Percentiles rank a stretch among this genome's conserved stretches.
Conservation (phyloP, 2,329 filamentous ascomycete genomes). For the Alternaria postmessia region DNA sequence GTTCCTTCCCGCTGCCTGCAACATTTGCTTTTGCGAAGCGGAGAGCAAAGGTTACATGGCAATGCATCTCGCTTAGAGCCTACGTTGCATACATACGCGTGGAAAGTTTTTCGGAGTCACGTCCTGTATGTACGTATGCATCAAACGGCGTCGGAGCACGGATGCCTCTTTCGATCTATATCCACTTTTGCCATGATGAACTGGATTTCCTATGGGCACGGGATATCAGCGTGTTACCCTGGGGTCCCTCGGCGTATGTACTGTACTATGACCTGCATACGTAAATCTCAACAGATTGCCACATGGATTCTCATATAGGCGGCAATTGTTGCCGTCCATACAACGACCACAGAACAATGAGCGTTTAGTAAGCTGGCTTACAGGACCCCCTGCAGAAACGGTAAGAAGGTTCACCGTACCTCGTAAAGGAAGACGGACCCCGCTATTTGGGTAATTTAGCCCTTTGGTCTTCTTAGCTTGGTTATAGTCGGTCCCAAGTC, state of each 20-base stretch:
- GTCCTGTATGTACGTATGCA: conserved; percentile 2
- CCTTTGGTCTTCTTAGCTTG: not conserved
- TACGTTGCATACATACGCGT: not conserved
- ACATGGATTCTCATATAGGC: not conserved
- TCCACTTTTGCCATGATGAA: conserved; percentile 1
- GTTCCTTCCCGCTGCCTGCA: not conserved
- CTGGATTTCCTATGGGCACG: not conserved
- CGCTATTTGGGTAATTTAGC: not conserved
- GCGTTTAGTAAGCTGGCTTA: conserved; percentile 3
- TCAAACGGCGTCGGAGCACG: conserved; percentile 3
- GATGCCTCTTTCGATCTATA: conserved; percentile 4
- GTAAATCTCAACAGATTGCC: conserved; percentile 2
- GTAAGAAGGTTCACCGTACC: not conserved
- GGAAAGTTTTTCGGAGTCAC: conserved; percentile 1
- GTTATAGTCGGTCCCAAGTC: not conserved
- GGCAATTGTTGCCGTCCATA: not conserved
- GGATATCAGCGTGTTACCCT: not conserved
- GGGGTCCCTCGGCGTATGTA: not conserved
- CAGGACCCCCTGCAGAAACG: conserved; percentile 1
- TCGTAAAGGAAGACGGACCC: not conserved
- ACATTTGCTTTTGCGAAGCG: conserved; percentile 4
- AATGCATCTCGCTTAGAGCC: not conserved
- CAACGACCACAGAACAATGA: not conserved
- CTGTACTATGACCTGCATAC: conserved; percentile 4
- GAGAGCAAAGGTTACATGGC: not conserved